Conservation (phyloP, 225 moss, liverwort and hornwort species). For the Antitrichia curtipendula region DNA sequence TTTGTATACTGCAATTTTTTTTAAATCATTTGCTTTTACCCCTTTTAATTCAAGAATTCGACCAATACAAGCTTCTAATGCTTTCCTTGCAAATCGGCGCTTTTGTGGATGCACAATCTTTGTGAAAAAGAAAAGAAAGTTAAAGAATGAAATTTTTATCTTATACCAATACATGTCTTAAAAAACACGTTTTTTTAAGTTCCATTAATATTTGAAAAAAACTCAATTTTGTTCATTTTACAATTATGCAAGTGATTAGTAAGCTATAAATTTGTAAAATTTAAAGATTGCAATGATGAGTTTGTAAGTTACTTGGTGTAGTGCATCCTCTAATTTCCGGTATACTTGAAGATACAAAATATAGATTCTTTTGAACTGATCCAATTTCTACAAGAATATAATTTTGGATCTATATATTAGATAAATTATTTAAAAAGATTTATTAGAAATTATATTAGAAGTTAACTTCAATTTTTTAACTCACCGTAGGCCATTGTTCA, state of each 20-base stretch:
- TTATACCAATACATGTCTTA: too few species aligned
- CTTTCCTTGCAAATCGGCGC: constrained; percentile 52
- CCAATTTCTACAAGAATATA: constrained; percentile 8
- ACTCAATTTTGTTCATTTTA: background rate
- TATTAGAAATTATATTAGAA: background rate
- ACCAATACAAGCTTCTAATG: constrained; percentile 76
- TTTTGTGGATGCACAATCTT: constrained; percentile 98
- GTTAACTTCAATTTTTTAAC: background rate
- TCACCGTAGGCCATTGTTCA: constrained; percentile 22
- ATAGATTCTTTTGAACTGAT: constrained; percentile 40
- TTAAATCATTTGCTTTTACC: constrained; percentile 4
- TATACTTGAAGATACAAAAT: constrained; percentile 68
- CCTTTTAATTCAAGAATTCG: constrained; percentile 85
- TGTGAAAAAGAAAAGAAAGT: background rate
- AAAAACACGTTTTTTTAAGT: accelerated
- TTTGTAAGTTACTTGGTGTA: constrained; percentile 41
- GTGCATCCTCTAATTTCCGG: constrained; percentile 61
- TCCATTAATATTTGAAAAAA: background rate
- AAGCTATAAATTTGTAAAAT: background rate
- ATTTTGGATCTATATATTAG: background rate
- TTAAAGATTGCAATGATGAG: background rate
- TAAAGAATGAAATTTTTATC: too few species aligned
- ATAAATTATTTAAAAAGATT: too few species aligned
- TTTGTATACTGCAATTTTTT: background rate
- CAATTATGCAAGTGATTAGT: background rate